These are phyloP conservation scores for Candida sanyaensis DNA, from an alignment of 1,139 yeast species.

Conservation along the genomic window DNA sequence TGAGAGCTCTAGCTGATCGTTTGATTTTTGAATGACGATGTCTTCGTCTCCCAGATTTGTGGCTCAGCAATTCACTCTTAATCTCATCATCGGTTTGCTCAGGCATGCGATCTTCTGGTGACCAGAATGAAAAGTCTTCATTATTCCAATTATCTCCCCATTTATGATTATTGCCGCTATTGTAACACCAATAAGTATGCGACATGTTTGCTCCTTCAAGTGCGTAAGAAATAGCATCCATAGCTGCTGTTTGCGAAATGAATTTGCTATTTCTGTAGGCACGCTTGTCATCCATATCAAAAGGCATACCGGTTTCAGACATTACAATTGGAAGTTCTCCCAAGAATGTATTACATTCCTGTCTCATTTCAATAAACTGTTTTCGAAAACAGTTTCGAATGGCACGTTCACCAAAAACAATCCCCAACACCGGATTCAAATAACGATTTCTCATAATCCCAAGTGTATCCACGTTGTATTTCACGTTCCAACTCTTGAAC, in stretches of 20 bases:
- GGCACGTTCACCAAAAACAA: conserved; percentile 77
- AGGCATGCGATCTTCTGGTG: conserved; percentile 57
- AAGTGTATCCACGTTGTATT: conserved; percentile 81
- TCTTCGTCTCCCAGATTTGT: not conserved
- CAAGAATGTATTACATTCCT: conserved; percentile 59
- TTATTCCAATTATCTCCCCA: conserved; percentile 94
- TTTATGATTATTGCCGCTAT: conserved; percentile 66
- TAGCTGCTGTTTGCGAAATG: conserved; percentile 72
- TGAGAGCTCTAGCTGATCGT: not conserved
- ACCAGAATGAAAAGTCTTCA: conserved; percentile 90
- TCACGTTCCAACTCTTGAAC: conserved; percentile 81
- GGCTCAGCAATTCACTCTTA: conserved; percentile 1
- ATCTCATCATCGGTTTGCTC: conserved; percentile 15
- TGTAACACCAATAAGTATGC: conserved; percentile 86
- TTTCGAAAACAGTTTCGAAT: conserved; percentile 70
- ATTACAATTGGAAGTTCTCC: conserved; percentile 74
- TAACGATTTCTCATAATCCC: conserved; percentile 87
- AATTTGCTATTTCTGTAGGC: conserved; percentile 70
- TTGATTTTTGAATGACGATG: not conserved
- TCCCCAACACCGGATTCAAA: conserved; percentile 71
- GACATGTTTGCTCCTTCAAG: conserved; percentile 71
- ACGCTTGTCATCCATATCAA: conserved; percentile 80
- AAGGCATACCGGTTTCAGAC: conserved; percentile 97
- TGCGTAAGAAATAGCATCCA: conserved; percentile 81
- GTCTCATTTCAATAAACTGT: conserved; percentile 65